phyloP scores from a whole-genome alignment of 2,329 filamentous ascomycete genomes.

The Alternaria novae-zelandiae region DNA sequence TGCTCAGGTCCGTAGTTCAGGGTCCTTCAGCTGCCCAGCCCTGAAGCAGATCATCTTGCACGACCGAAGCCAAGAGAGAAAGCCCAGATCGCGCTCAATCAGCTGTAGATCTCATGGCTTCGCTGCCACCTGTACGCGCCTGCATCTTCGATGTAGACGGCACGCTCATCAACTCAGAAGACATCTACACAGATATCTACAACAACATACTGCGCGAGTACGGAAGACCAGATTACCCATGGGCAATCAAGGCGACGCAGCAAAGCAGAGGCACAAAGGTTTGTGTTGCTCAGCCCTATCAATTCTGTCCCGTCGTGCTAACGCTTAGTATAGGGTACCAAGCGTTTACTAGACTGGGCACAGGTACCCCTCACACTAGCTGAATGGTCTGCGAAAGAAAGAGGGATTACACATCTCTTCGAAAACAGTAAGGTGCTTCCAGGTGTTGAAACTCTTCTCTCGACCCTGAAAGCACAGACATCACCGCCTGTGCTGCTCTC shows the following conservation, averaged over 20 bases:
- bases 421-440: slow-evolving; percentile 4
- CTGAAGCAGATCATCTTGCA: neutral
- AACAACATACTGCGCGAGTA: slow-evolving; percentile 29
- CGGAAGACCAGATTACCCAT: slow-evolving; percentile 24
- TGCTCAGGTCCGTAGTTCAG: neutral
- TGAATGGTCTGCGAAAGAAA: slow-evolving; percentile 24
- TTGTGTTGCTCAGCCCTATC: neutral
- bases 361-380: slow-evolving; percentile 21
- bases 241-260: slow-evolving; percentile 28
- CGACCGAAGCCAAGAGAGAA: neutral
- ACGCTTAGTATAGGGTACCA: slow-evolving; percentile 17
- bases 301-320: neutral
- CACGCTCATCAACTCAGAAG: slow-evolving; percentile 45
- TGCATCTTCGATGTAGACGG: slow-evolving; percentile 48
- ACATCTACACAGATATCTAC: slow-evolving; percentile 32
- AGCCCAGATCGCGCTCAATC: neutral
- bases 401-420: slow-evolving; percentile 16
- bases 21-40: neutral
- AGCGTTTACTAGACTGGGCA: slow-evolving; percentile 27
- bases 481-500: neutral
- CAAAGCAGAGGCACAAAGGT: slow-evolving; percentile 28
- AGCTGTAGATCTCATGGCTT: neutral
- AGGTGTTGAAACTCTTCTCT: slow-evolving; percentile 1
- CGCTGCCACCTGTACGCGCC: slow-evolving; percentile 32
- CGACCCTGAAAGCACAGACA: neutral